phyloP scores from a whole-genome alignment of 2,329 filamentous ascomycete species.

The Phaeosphaeria sp. region DNA sequence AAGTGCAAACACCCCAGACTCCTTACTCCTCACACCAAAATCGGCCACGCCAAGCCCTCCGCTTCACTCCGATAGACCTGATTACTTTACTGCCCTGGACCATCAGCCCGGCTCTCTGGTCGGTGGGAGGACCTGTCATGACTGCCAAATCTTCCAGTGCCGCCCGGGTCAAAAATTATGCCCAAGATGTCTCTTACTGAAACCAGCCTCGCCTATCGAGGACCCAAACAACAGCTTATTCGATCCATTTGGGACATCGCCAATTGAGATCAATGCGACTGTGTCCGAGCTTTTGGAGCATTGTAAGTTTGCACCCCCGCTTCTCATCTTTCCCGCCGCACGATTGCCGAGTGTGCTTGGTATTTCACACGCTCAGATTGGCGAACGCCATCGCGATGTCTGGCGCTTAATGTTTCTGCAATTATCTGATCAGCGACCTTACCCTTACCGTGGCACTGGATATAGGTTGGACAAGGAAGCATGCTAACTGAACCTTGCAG shows the following conservation, averaged over 20 bases:
- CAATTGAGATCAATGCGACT: slow-evolving; percentile 33
- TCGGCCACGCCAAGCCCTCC: slow-evolving; percentile 43
- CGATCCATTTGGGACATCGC: slow-evolving; percentile 42
- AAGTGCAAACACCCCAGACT: slow-evolving; percentile 38
- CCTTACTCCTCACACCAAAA: slow-evolving; percentile 30
- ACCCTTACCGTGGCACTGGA: neutral
- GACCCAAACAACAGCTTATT: slow-evolving; percentile 36
- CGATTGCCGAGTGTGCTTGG: neutral
- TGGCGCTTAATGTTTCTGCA: neutral
- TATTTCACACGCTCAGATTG: neutral
- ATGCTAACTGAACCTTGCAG: slow-evolving; percentile 16
- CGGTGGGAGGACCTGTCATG: slow-evolving; percentile 33
- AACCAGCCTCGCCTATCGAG: slow-evolving; percentile 21
- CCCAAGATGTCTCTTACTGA: slow-evolving; percentile 34
- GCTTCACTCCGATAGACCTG: slow-evolving; percentile 16
- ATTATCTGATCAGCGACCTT: neutral
- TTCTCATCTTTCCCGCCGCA: neutral
- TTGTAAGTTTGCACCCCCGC: slow-evolving; percentile 39
- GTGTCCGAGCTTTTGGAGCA: slow-evolving; percentile 44
- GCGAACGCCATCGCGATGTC: neutral
- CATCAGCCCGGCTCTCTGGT: slow-evolving; percentile 11
- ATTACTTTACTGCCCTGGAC: slow-evolving; percentile 28
- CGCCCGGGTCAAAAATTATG: slow-evolving; percentile 40
- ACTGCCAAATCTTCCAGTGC: slow-evolving; percentile 40
- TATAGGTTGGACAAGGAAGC: neutral